Evolutionary conservation across 2,329 filamentous ascomycete genomes (phyloP).

Genomic region (Fusarium avenaceum): DNA sequence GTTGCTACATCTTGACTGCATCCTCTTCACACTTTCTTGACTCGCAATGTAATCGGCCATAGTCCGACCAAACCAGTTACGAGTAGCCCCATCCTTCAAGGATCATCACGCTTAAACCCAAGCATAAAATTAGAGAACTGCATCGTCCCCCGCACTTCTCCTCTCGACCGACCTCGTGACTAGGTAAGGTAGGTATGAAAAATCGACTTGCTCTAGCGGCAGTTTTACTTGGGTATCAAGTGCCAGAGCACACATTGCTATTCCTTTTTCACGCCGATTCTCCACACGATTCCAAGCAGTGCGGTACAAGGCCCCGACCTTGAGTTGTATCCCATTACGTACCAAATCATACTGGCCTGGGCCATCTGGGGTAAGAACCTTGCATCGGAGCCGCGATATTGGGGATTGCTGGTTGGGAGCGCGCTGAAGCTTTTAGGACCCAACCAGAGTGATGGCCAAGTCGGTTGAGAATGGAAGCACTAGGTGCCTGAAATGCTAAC

Average conservation of each 20-base stretch:
- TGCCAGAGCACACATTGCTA: conserved; percentile 13
- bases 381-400: conserved; percentile 28
- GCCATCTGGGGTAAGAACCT: conserved; percentile 30
- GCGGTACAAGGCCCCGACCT: conserved; percentile 9
- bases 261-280: neutral
- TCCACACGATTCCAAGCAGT: conserved; percentile 37
- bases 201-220: neutral
- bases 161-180: neutral
- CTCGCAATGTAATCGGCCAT: conserved; percentile 31
- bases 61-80: conserved; percentile 11
- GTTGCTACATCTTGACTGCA: neutral
- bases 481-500: neutral
- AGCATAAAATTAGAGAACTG: conserved; percentile 33
- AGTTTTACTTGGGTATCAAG: conserved; percentile 17
- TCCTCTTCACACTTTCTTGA: conserved; percentile 5
- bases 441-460: neutral
- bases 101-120: conserved; percentile 38
- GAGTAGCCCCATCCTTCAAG: neutral
- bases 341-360: conserved; percentile 1
- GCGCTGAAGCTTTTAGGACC: conserved; percentile 12
- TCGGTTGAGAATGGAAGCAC: neutral
- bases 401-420: conserved; percentile 10
- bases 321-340: conserved; percentile 26
- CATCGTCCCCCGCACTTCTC: conserved; percentile 38
- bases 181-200: too few species aligned